Conservation (phyloP, 805 yeast species). For the Metschnikowia continentalis region DNA sequence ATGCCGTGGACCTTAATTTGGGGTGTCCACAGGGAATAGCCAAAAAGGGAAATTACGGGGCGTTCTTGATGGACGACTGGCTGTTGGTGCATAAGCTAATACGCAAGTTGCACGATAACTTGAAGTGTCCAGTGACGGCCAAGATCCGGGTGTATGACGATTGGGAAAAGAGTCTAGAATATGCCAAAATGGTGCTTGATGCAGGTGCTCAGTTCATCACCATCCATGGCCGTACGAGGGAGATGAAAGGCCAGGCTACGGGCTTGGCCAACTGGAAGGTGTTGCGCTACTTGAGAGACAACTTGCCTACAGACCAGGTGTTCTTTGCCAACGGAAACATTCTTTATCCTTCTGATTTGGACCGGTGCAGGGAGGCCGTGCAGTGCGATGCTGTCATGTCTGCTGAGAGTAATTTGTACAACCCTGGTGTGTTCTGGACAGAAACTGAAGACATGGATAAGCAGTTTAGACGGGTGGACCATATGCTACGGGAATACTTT, state of each 20-base stretch:
- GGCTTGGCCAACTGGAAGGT: slow-evolving; percentile 94
- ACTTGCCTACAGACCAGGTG: slow-evolving; percentile 74
- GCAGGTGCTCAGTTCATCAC: slow-evolving; percentile 97
- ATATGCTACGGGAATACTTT: slow-evolving; percentile 77
- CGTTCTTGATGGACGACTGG: slow-evolving; percentile 98
- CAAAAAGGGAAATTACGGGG: slow-evolving; percentile 88
- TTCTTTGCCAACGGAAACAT: slow-evolving; percentile 94
- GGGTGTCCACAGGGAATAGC: slow-evolving; percentile 99
- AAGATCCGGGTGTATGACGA: slow-evolving; percentile 88
- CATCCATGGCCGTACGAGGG: slow-evolving; percentile 93
- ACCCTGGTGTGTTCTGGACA: slow-evolving; percentile 85
- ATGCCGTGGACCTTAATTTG: slow-evolving; percentile 90
- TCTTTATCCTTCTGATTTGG: slow-evolving; percentile 81
- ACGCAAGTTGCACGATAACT: slow-evolving; percentile 64
- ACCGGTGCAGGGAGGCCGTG: slow-evolving; percentile 59
- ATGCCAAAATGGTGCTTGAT: slow-evolving; percentile 80
- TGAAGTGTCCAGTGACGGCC: slow-evolving; percentile 89
- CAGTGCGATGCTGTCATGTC: slow-evolving; percentile 92
- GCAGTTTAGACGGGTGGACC: slow-evolving; percentile 83
- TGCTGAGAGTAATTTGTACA: slow-evolving; percentile 91
- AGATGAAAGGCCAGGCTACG: slow-evolving; percentile 95
- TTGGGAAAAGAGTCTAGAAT: slow-evolving; percentile 73
- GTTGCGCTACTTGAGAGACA: slow-evolving; percentile 69
- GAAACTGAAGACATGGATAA: slow-evolving; percentile 48
- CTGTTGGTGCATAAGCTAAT: slow-evolving; percentile 69